These are phyloP conservation scores for Suhomyces prunicola DNA, from an alignment of 805 yeast genomes.

Conservation along the genomic window DNA sequence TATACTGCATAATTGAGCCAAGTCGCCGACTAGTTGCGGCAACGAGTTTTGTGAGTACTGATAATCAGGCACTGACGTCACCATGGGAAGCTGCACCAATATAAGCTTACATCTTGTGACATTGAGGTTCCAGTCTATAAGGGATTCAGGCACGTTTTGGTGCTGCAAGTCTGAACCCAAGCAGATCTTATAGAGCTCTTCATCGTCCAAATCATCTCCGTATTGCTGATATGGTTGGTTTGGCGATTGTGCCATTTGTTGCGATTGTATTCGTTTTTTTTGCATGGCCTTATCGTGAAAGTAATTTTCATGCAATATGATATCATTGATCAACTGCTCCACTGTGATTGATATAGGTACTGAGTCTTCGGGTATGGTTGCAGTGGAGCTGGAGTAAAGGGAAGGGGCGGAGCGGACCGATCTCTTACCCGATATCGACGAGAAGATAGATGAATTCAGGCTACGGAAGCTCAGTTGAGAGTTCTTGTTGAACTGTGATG, in stretches of 20 bases:
- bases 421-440: conserved; percentile 25
- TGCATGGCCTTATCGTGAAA: conserved; percentile 13
- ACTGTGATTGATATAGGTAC: conserved; percentile 42
- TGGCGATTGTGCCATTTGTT: not conserved
- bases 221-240: conserved; percentile 2
- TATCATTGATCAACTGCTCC: conserved; percentile 43
- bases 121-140: conserved; percentile 53
- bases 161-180: conserved; percentile 39
- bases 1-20: conserved; percentile 39
- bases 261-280: conserved; percentile 9
- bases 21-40: conserved; percentile 42
- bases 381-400: conserved; percentile 38
- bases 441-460: conserved; percentile 38
- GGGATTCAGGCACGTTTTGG: conserved; percentile 37
- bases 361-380: conserved; percentile 44
- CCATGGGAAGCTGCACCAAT: conserved; percentile 36
- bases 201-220: conserved; percentile 18
- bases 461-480: conserved; percentile 27
- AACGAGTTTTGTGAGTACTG: conserved; percentile 29
- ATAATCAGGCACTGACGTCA: conserved; percentile 36
- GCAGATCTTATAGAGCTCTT: conserved; percentile 34
- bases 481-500: conserved; percentile 25
- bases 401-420: conserved; percentile 44
- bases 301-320: conserved; percentile 35
- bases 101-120: conserved; percentile 48